These are phyloP conservation scores for Neurospora sp. DNA, from an alignment of 495 filamentous ascomycete genomes.

Conservation along the genomic window DNA sequence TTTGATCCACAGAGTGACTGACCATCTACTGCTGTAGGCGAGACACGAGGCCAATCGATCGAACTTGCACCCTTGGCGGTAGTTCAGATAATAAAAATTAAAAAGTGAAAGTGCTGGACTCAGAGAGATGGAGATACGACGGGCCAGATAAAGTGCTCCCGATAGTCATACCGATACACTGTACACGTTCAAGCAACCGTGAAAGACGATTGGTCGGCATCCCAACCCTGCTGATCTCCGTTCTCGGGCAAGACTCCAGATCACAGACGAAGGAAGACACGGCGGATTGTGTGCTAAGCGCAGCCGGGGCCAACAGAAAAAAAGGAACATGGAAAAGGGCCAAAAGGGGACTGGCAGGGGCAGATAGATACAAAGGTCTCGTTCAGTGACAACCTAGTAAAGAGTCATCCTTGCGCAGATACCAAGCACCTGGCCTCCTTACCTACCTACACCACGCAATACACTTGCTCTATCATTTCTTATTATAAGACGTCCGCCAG, in stretches of 20 bases:
- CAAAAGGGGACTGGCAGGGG: neutral
- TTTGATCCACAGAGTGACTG: neutral
- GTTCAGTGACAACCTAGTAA: neutral
- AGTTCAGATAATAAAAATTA: neutral
- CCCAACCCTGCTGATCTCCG: constrained; percentile 20
- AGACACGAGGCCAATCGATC: neutral
- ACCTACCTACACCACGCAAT: neutral
- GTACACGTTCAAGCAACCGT: constrained; percentile 11
- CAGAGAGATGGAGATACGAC: neutral
- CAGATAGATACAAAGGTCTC: neutral
- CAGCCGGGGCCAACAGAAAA: neutral
- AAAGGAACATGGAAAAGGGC: neutral
- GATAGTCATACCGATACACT: neutral
- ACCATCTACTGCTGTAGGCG: neutral
- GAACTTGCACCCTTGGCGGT: neutral
- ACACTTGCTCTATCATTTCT: neutral
- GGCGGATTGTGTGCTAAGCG: neutral
- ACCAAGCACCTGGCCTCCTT: neutral
- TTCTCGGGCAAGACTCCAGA: constrained; percentile 19
- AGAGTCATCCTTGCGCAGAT: neutral
- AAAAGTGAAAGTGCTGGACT: neutral
- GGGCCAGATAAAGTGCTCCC: neutral
- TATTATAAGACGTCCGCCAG: neutral
- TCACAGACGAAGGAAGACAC: neutral
- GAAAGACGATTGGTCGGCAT: constrained; percentile 25